Percentiles rank a stretch among this genome's conserved stretches.
These are phyloP conservation scores for Lentinula guzmanii DNA, from an alignment of 768 basidiomycete genomes.

Conservation along the genomic window DNA sequence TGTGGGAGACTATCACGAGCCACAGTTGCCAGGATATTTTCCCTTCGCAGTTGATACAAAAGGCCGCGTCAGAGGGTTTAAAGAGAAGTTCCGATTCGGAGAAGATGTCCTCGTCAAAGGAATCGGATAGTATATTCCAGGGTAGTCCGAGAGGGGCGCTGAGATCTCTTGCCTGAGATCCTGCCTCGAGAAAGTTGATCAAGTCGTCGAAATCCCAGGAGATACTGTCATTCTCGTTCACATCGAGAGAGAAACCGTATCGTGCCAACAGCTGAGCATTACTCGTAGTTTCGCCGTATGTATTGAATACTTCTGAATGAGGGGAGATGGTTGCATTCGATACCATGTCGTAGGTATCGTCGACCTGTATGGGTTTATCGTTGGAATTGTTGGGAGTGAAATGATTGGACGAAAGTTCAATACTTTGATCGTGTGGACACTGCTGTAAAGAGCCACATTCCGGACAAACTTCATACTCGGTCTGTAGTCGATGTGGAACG, in stretches of 20 bases:
- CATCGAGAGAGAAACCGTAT: constrained; percentile 74
- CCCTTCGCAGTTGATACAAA: constrained; percentile 5
- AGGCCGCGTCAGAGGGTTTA: not conserved
- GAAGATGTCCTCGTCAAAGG: not conserved
- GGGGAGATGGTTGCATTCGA: constrained; percentile 44
- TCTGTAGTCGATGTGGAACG: constrained; percentile 29
- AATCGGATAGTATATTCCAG: not conserved
- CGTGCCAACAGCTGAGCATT: constrained; percentile 63
- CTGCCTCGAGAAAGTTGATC: constrained; percentile 7
- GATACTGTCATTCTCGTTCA: constrained; percentile 62
- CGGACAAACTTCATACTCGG: constrained; percentile 67
- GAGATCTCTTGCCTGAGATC: not conserved
- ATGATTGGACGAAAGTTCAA: constrained; percentile 11
- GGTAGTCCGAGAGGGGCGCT: not conserved
- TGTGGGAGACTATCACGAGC: not conserved
- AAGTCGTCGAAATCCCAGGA: constrained; percentile 33
- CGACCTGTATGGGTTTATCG: constrained; percentile 7
- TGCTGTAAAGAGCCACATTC: constrained; percentile 63
- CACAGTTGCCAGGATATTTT: constrained; percentile 4
- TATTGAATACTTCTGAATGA: constrained; percentile 64
- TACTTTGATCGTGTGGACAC: constrained; percentile 57
- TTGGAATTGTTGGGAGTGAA: not conserved
- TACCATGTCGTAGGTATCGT: constrained; percentile 63
- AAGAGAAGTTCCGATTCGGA: not conserved
- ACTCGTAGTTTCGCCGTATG: constrained; percentile 60